Evolutionary conservation across 2,329 filamentous ascomycete species (phyloP), one percentile per base, ranked within the genome.

Genomic region (Alternaria incomplexa): DNA sequence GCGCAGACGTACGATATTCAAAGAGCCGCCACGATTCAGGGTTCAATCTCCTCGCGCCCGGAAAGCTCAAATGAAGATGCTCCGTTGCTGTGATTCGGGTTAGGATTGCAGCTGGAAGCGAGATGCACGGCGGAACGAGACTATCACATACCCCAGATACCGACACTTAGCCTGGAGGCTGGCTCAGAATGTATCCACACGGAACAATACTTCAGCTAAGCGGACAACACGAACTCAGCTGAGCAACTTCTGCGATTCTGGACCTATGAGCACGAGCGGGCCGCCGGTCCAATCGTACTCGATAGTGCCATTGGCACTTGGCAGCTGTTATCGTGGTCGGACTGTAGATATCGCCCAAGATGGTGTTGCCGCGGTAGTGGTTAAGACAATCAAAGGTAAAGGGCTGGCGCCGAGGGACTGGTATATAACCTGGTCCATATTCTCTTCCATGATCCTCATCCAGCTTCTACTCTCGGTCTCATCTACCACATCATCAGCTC

Each of bases 201-300:
- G 50, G 40, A 43, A 53, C 59, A 40, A 15, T 46, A 44, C 25
- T 58, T 53, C 62, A 58, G 22, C 48, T 57, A 28, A 54, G 63
- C 36, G 45, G 20, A 43, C 58, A 58, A 78, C 72, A 78, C 72
- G 70, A 75, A 74, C 71, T 75, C 73, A 73, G 68, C 73, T 74
- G 69, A 74, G 68, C 63, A 60, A 20, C 56, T 30, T 46, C 44
- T 51, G 65, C 43, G 46, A 47, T 57, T 72, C 63, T 73, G 54
- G 63, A 72, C 74, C 72, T 72, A 71, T 74, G 67, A 71, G 51
- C 64, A 60, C 48, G 58, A 68, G 63, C 72, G 73, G 72, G 68
- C 72, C 71, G 72, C 70, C 73, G 73, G 71, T 69, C 74, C 72
- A 74, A 48, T 68, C 75, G 77, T 75, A 74, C 66, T 73, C 61